Evolutionary conservation across 2,329 filamentous ascomycete species (phyloP), one percentile per base, ranked within the genome.

Genomic region (Tolypocladium pustulatum): DNA sequence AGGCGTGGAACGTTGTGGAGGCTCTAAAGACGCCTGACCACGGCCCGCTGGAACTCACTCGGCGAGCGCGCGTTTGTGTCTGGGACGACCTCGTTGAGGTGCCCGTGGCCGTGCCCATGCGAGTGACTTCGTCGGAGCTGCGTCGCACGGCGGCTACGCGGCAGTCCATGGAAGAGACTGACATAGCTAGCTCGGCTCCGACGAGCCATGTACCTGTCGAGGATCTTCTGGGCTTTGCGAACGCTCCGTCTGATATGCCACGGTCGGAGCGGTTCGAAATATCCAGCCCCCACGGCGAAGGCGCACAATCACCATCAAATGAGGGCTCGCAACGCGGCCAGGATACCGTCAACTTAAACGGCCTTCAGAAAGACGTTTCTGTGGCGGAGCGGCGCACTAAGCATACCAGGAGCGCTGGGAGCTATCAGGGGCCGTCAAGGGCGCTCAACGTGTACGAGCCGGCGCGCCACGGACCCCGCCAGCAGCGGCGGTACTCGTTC

Each of bases 1-100:
- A 99, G 71, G 94, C 94, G 0, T 99, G 94, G 91, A 99, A 99
- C 70, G 94, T 99, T 0, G 94, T 99, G 5, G 94, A 99, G 76
- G 97, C 94, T 0, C 81, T 99, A 61, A 99, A 99, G 72, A 89
- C 89, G 22, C 80, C 85, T 0, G 94, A 97, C 68, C 93, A 97
- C 69, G 94, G 94, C 0, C 94, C 94, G 0, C 78, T 99, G 22
- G 94, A 97, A 74, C 82, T 99, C 57, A 97, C 94, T 5, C 83
- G 94, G 62, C 83, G 94, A 64, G 88, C 91, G 55, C 86, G 93
- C 66, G 93, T 99, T 22, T 96, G 91, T 67, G 93, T 99, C 15
- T 99, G 94, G 94, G 94, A 99, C 68, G 94, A 99, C 69, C 78
- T 97, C 27, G 94, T 99, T 27, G 94, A 99, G 67, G 89, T 99